Conservation (phyloP, 345 rosid species). For the Durio zibethinus region DNA sequence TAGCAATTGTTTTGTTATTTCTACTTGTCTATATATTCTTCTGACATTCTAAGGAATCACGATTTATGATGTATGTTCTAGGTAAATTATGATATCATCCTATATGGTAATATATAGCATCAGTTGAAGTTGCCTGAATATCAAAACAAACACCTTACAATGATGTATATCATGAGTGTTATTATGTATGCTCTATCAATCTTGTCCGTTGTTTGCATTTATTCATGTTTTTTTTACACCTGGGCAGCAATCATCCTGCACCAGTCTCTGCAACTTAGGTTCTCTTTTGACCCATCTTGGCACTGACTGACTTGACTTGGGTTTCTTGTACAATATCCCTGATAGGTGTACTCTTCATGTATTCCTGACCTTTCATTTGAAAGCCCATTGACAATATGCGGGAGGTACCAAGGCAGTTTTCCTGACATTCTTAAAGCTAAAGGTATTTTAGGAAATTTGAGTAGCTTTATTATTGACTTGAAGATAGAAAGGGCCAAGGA, state of each 20-base stretch:
- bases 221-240: background rate
- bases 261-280: background rate
- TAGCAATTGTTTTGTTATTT: background rate
- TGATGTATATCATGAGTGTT: background rate
- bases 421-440: slow-evolving; percentile 39
- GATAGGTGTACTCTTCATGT: slow-evolving; percentile 43
- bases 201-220: background rate
- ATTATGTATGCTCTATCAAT: background rate
- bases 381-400: slow-evolving; percentile 40
- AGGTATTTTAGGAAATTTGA: slow-evolving; percentile 49
- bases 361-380: slow-evolving; percentile 56
- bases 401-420: slow-evolving; percentile 50
- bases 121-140: background rate
- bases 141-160: background rate
- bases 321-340: slow-evolving; percentile 1
- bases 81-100: background rate
- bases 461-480: slow-evolving; percentile 36
- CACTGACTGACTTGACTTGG: background rate
- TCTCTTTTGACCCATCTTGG: background rate
- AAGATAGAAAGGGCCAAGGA: slow-evolving; percentile 39
- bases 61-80: background rate
- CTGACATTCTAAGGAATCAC: background rate
- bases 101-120: no score
- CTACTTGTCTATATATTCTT: background rate
- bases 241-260: background rate